These are phyloP conservation scores for Sclerospora graminicola DNA, from an alignment of 352 stramenopile species.

Conservation along the genomic window DNA sequence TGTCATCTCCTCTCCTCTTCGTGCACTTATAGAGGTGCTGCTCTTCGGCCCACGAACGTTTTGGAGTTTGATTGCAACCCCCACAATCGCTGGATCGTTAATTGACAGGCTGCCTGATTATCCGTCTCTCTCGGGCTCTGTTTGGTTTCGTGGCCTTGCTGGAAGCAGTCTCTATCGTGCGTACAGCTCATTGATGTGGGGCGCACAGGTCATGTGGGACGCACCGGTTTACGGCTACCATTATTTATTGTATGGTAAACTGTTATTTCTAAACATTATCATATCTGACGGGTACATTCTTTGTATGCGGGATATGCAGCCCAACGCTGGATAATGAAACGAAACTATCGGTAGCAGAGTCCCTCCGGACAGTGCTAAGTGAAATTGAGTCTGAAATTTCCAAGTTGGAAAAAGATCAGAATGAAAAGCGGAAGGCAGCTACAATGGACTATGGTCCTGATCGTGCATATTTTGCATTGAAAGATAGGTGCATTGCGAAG, in stretches of 20 bases:
- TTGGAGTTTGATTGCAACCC: conserved; percentile 23
- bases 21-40: conserved; percentile 35
- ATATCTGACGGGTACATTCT: conserved; percentile 5
- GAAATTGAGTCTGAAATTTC: conserved; percentile 61
- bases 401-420: conserved; percentile 39
- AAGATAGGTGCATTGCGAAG: conserved; percentile 69
- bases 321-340: conserved; percentile 46
- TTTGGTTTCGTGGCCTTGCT: conserved; percentile 55
- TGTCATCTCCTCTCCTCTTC: conserved; percentile 43
- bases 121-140: conserved; percentile 14
- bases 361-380: conserved; percentile 44
- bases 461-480: conserved; percentile 60
- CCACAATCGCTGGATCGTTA: conserved; percentile 17
- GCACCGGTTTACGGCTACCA: conserved; percentile 52
- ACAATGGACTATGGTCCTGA: conserved; percentile 59
- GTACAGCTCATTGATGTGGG: conserved; percentile 41
- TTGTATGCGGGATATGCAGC: conserved; percentile 18
- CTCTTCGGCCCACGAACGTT: conserved; percentile 39
- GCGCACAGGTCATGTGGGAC: conserved; percentile 49
- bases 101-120: conserved; percentile 29
- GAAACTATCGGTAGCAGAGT: conserved; percentile 49
- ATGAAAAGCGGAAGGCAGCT: conserved; percentile 28
- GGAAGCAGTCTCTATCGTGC: conserved; percentile 34
- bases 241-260: conserved; percentile 62
- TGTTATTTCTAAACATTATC: not conserved